Conservation (phyloP, 768 basidiomycete genomes). For the Boletus insuetus region DNA sequence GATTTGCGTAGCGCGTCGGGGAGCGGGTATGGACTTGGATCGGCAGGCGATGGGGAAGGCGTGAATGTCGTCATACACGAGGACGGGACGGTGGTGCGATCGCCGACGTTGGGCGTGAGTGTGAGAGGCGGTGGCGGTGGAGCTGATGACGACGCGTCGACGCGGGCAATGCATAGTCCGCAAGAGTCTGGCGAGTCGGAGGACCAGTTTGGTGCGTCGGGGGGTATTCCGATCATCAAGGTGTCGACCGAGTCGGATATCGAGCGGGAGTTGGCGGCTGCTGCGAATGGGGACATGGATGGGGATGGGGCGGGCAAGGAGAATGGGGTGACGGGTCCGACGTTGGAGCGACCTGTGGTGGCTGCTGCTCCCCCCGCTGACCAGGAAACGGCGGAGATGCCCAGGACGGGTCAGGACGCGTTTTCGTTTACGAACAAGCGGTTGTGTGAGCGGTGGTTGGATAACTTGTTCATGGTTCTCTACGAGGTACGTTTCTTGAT, state of each 20-base stretch:
- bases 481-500: conserved; percentile 70
- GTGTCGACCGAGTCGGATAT: conserved; percentile 72
- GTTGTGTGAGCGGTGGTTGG: conserved; percentile 95
- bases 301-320: conserved; percentile 6
- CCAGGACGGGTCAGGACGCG: conserved; percentile 47
- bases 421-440: conserved; percentile 97
- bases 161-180: conserved; percentile 36
- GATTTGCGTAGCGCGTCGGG: conserved; percentile 51
- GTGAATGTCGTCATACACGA: conserved; percentile 55
- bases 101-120: conserved; percentile 1
- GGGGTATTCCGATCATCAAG: conserved; percentile 65
- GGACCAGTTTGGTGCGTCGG: conserved; percentile 5
- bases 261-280: conserved; percentile 38
- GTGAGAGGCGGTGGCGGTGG: conserved; percentile 3
- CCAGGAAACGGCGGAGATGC: conserved; percentile 20
- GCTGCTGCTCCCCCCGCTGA: conserved; percentile 37
- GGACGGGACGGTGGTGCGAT: conserved; percentile 49
- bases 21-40: conserved; percentile 2
- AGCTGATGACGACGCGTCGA: conserved; percentile 70
- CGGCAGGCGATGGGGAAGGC: background rate
- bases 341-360: conserved; percentile 42
- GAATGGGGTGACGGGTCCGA: conserved; percentile 27
- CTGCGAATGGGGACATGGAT: conserved; percentile 24
- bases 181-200: no score
- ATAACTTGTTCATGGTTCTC: conserved; percentile 97